Evolutionary conservation across 345 rosid species (phyloP), one percentile per base, ranked within the genome.

Genomic region (Eucalyptus sp.): DNA sequence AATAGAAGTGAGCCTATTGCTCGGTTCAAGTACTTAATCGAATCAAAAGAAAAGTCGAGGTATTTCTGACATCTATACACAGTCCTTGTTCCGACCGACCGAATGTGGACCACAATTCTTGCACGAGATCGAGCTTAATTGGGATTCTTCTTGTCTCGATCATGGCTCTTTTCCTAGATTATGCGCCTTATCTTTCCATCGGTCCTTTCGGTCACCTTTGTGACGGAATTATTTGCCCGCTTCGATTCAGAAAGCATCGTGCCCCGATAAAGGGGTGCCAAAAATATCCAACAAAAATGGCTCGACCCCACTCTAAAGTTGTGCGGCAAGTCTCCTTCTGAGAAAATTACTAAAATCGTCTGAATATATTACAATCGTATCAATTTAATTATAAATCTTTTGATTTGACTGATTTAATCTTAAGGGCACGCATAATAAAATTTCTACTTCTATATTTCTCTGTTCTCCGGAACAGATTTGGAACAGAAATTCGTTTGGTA

Each of bases 241-340:
- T 14, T 62, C 71, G 3, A 29, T 62, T 13, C 37, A 14, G 8
- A 62, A 62, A 62, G 8, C 64, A 58, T 25, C 6, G 64, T 58
- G 64, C 64, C n/a, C n/a, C 13, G 12, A 25, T 27, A 12, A 60
- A 60, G 33, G 68, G 33, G 15, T 60, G 68, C 14, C 33, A 6
- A 60, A 27, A 27, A 27, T 29, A 56, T 25, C 13, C 29, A 56
- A 25, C 12, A 24, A 13, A 60, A 60, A 29, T 13, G 16, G 68
- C 16, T 27, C 1, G 68, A 62, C 4, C 16, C 68, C 12, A 2
- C 6, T 24, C 29, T 13, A 29, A 62, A 62, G 7, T 29, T 62
- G 16, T 62, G n/a, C 8, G 31, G n/a, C 4, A 1, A 13, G 4
- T 56, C 62, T 56, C 6, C 29, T 24, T 56, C 0, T 0, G 6